phyloP scores from a whole-genome alignment of 1,139 yeast genomes.

The Zhuliangozyma parablackwelliae region DNA sequence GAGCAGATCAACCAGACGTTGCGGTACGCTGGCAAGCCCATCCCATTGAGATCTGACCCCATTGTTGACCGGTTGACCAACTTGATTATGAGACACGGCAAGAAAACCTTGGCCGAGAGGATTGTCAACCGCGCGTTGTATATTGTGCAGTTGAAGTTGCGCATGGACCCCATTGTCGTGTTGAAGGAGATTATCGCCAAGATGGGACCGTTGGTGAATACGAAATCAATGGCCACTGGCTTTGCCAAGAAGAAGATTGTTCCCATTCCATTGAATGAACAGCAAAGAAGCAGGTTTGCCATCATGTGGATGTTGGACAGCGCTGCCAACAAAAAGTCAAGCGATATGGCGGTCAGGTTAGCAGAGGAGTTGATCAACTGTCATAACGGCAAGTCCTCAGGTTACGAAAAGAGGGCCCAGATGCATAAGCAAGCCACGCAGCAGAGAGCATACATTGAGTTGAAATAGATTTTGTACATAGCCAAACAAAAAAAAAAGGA shows the following conservation, averaged over 20 bases:
- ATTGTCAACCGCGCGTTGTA: conserved; percentile 75
- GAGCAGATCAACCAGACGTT: conserved; percentile 58
- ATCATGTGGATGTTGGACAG: conserved; percentile 89
- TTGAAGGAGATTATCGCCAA: conserved; percentile 72
- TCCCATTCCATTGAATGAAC: conserved; percentile 77
- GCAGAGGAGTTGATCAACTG: conserved; percentile 87
- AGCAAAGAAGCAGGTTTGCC: conserved; percentile 83
- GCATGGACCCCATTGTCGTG: conserved; percentile 73
- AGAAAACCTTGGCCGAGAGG: conserved; percentile 76
- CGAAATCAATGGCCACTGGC: conserved; percentile 77
- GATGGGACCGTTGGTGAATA: conserved; percentile 80
- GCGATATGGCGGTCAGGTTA: conserved; percentile 79
- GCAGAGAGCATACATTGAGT: conserved; percentile 65
- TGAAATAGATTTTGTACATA: conserved; percentile 1
- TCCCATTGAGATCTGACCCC: conserved; percentile 66
- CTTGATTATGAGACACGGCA: conserved; percentile 90
- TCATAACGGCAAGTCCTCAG: conserved; percentile 72
- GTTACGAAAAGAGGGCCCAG: conserved; percentile 77
- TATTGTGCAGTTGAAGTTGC: conserved; percentile 65
- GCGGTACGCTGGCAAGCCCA: conserved; percentile 43
- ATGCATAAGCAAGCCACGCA: conserved; percentile 84
- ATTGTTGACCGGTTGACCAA: conserved; percentile 75
- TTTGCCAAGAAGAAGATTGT: conserved; percentile 77
- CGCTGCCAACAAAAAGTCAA: conserved; percentile 70
- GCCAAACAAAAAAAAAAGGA: background rate